Evolutionary conservation across 2,329 filamentous ascomycete species (phyloP).

Genomic region (Beauveria scarabaeidicola): DNA sequence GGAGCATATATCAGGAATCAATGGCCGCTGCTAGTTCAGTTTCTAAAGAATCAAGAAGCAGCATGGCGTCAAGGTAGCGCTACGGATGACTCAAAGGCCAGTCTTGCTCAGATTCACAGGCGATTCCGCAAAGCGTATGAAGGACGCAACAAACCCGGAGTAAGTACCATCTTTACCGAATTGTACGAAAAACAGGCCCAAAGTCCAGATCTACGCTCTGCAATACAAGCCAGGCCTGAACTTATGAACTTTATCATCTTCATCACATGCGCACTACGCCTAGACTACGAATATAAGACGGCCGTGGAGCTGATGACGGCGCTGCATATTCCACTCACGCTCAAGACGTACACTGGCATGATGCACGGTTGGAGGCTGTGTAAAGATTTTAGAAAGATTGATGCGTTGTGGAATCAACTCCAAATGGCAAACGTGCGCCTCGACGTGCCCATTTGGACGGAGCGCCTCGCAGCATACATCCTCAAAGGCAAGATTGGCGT

Average conservation of each 20-base stretch:
- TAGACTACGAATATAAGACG: constrained; percentile 23
- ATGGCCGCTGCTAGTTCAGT: constrained; percentile 18
- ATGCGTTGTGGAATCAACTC: constrained; percentile 60
- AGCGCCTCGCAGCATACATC: constrained; percentile 59
- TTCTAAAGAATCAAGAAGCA: constrained; percentile 18
- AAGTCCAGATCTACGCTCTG: constrained; percentile 17
- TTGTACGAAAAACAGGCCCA: constrained; percentile 20
- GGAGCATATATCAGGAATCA: constrained; percentile 21
- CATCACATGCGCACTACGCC: constrained; percentile 29
- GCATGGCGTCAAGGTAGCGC: constrained; percentile 16
- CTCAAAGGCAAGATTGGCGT: constrained; percentile 41
- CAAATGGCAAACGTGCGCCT: constrained; percentile 47
- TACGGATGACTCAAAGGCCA: not conserved
- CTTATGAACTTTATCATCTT: constrained; percentile 33
- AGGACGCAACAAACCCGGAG: constrained; percentile 21
- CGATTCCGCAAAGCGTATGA: constrained; percentile 23
- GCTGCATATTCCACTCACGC: constrained; percentile 46
- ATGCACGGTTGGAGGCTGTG: constrained; percentile 59
- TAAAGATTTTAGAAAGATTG: constrained; percentile 50
- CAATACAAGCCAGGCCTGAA: constrained; percentile 25
- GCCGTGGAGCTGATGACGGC: constrained; percentile 34
- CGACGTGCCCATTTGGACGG: constrained; percentile 61
- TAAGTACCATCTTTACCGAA: constrained; percentile 26
- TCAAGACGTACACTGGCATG: constrained; percentile 65
- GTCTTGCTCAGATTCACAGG: constrained; percentile 18